Conservation (phyloP, 805 yeast genomes). For the Lipomyces yamanashiensis region DNA sequence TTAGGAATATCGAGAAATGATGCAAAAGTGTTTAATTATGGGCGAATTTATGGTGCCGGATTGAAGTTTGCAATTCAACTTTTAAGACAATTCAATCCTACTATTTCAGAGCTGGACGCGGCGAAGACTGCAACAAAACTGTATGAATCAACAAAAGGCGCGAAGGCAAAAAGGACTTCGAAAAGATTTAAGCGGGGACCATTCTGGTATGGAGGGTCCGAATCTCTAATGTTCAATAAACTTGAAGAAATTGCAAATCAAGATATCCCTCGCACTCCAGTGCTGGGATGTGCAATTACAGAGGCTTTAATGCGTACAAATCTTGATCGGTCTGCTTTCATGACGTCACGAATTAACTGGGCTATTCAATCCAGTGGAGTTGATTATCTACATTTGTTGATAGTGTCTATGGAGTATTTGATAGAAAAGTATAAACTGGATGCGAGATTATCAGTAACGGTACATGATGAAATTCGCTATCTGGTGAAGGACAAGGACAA, state of each 20-base stretch:
- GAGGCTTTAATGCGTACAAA: conserved; percentile 72
- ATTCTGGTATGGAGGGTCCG: conserved; percentile 80
- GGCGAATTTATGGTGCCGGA: conserved; percentile 98
- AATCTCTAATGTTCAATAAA: conserved; percentile 86
- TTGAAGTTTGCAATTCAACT: conserved; percentile 84
- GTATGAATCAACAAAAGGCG: conserved; percentile 85
- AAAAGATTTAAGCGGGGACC: conserved; percentile 43
- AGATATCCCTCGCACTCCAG: conserved; percentile 83
- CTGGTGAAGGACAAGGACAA: conserved; percentile 73
- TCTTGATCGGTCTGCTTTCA: conserved; percentile 65
- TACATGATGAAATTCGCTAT: conserved; percentile 93
- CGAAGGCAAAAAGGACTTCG: conserved; percentile 45
- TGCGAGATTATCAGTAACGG: conserved; percentile 82
- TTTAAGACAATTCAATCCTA: conserved; percentile 80
- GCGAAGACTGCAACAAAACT: conserved; percentile 63
- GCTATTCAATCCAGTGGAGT: conserved; percentile 98
- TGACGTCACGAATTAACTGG: conserved; percentile 96
- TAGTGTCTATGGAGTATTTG: conserved; percentile 86
- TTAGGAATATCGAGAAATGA: conserved; percentile 87
- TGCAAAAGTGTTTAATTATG: conserved; percentile 95
- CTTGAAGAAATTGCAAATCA: conserved; percentile 85
- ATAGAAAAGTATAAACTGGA: conserved; percentile 64
- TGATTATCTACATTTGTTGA: conserved; percentile 84
- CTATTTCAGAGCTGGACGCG: conserved; percentile 69
- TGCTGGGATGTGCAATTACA: conserved; percentile 90